Conservation (phyloP, 2,329 filamentous ascomycete genomes). For the Colletotrichum spinosum region DNA sequence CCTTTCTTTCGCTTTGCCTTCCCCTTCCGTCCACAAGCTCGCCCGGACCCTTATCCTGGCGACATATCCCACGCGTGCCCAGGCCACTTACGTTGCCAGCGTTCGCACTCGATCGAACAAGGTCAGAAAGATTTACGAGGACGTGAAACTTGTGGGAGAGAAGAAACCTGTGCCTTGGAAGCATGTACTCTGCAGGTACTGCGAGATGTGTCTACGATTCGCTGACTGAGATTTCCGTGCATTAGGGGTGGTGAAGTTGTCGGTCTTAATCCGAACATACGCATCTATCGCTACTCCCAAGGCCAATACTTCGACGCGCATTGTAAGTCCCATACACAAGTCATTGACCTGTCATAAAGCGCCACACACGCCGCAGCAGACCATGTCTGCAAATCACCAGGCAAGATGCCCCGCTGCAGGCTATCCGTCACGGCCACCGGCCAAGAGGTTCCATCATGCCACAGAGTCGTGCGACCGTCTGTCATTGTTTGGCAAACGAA, state of each 20-base stretch:
- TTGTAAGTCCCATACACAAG: constrained; percentile 66
- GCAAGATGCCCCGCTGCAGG: constrained; percentile 4
- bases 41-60: constrained; percentile 14
- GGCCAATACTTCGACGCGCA: constrained; percentile 95
- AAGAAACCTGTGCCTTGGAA: constrained; percentile 15
- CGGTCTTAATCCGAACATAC: constrained; percentile 89
- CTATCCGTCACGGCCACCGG: too few relatives aligned
- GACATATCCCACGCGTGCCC: constrained; percentile 26
- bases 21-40: not conserved
- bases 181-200: not conserved
- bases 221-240: constrained; percentile 5
- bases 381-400: constrained; percentile 7
- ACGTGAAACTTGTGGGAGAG: constrained; percentile 22
- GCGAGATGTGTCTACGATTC: constrained; percentile 1
- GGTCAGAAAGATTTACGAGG: constrained; percentile 9
- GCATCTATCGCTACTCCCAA: constrained; percentile 86
- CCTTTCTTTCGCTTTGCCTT: not conserved
- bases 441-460: constrained; percentile 1
- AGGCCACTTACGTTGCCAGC: constrained; percentile 23
- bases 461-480: not conserved
- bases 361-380: constrained; percentile 17
- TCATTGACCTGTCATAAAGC: constrained; percentile 32
- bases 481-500: constrained; percentile 4
- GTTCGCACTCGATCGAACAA: constrained; percentile 2
- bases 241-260: constrained; percentile 84